Conservation (phyloP, 2,329 filamentous ascomycete species). For the Trichoderma lentiforme region DNA sequence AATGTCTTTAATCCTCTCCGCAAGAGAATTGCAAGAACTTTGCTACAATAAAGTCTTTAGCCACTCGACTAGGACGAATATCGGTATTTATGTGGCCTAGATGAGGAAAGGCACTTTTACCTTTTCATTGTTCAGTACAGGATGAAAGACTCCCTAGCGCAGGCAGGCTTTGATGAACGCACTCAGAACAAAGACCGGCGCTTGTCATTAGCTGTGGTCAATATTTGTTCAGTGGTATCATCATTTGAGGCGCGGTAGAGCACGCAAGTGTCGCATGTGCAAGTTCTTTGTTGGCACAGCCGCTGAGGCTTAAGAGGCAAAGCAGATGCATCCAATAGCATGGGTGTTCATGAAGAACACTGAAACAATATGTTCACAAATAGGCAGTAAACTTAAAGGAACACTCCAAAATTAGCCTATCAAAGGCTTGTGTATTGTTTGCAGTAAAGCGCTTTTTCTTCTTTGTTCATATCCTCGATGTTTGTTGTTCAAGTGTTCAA, state of each 20-base stretch:
- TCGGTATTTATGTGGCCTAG: background rate
- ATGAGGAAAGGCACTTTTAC: background rate
- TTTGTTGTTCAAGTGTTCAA: background rate
- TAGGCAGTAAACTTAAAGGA: background rate
- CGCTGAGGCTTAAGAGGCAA: background rate
- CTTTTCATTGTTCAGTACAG: background rate
- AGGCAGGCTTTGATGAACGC: background rate
- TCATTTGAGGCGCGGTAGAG: background rate
- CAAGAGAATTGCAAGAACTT: background rate
- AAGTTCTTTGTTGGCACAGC: background rate
- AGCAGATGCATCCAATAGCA: background rate
- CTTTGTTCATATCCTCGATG: background rate
- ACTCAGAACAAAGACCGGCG: background rate
- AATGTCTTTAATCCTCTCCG: no score
- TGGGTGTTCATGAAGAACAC: background rate
- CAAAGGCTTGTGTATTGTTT: background rate
- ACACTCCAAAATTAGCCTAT: background rate
- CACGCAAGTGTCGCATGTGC: background rate
- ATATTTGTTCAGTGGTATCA: no score
- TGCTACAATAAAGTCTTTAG: background rate
- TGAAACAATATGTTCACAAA: background rate
- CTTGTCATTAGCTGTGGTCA: background rate
- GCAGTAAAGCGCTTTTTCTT: background rate
- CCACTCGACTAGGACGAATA: background rate
- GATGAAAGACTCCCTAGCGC: background rate